Evolutionary conservation across 441 rosid genomes (phyloP), one percentile per base, ranked within the genome.

Genomic region (Corymbia citriodora): DNA sequence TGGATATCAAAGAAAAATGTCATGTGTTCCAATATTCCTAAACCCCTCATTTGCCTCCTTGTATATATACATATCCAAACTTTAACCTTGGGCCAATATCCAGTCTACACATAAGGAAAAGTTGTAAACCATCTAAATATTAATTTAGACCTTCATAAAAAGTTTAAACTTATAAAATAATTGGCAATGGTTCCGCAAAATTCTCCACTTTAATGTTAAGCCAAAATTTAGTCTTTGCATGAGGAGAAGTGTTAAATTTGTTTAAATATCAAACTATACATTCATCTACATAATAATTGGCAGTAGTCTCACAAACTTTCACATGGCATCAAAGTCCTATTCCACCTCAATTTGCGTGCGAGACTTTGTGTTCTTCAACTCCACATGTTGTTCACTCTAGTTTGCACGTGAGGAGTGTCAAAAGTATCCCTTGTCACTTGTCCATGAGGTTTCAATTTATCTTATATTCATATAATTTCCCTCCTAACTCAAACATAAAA

Each of bases 71-170:
- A 10, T 57, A 57, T 57, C 63, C 29, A 57, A 57, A 10, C 29
- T 57, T 57, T 57, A 57, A 57, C 13, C 7, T 10, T 57, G 25
- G 29, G 4, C 63, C 0, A 57, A 57, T 0, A 10, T 57, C 63
- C 0, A 57, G 63, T 57, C 29, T 0, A 0, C 13, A 0, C 63
- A 57, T 57, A 29, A 57, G 61, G 7, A 55, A 21, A 57, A 57
- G 13, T 57, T 57, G 23, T 57, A 57, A 23, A 57, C 63, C 63
- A 21, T 57, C 10, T 57, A 1, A 57, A 57, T 57, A 57, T 57
- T 2, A 57, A 57, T 7, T 12, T 57, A 36, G 40, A 36, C 40
- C 40, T 36, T 36, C 40, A 36, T 36, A 36, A 36, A 0, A 57
- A 57, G 13, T 13, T 57, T 57, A 57, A 57, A 57, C 23, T 57